Conservation (phyloP, 2,329 filamentous ascomycete species). For the Penicillium olsonii region DNA sequence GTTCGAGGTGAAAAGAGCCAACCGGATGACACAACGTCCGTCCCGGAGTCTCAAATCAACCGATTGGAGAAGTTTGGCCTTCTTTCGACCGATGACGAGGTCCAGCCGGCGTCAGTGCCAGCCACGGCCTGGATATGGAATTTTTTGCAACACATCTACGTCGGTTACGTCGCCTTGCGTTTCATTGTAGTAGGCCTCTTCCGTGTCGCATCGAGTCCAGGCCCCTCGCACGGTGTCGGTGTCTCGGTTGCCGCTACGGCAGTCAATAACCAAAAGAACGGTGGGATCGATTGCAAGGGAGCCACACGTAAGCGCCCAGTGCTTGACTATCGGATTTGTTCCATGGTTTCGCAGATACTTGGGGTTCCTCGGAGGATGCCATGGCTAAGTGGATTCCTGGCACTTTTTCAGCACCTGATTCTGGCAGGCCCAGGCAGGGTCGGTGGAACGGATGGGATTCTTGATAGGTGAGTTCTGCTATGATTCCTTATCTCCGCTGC, state of each 20-base stretch:
- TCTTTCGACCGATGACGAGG: slow-evolving; percentile 43
- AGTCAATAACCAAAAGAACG: slow-evolving; percentile 27
- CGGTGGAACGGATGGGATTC: slow-evolving; percentile 71
- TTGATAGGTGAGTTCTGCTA: slow-evolving; percentile 80
- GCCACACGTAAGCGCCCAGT: slow-evolving; percentile 58
- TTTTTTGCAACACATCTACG: slow-evolving; percentile 53
- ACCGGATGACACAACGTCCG: slow-evolving; percentile 5
- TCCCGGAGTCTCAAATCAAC: slow-evolving; percentile 30
- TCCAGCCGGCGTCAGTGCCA: slow-evolving; percentile 36
- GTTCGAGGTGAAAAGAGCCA: slow-evolving; percentile 44
- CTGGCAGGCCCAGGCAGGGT: slow-evolving; percentile 73
- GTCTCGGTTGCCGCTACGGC: slow-evolving; percentile 28
- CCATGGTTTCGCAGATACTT: slow-evolving; percentile 69
- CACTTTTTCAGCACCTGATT: slow-evolving; percentile 73
- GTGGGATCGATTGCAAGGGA: slow-evolving; percentile 31
- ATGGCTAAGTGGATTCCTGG: slow-evolving; percentile 77
- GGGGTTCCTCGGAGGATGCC: slow-evolving; percentile 82
- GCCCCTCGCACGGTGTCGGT: slow-evolving; percentile 23
- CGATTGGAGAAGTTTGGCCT: slow-evolving; percentile 61
- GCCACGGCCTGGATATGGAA: slow-evolving; percentile 51
- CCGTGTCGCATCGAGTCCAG: slow-evolving; percentile 67
- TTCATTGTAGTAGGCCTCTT: slow-evolving; percentile 65
- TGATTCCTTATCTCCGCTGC: background rate
- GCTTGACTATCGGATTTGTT: slow-evolving; percentile 75
- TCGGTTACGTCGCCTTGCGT: slow-evolving; percentile 64